Evolutionary conservation across 2,329 filamentous ascomycete species (phyloP).

Genomic region (Aureobasidium leucospermi): DNA sequence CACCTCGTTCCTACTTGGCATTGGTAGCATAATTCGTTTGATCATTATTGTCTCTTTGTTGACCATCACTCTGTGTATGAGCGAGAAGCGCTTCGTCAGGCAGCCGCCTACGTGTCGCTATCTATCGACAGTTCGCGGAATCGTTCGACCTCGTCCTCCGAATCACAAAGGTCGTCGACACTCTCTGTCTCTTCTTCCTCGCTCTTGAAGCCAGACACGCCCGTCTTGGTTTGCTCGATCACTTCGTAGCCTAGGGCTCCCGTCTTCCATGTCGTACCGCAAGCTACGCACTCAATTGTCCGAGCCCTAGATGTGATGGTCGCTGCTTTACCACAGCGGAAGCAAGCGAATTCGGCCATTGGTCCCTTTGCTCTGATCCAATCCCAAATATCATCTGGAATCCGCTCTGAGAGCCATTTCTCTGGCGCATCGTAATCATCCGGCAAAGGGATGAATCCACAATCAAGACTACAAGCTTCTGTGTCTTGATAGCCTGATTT

Average conservation of each 20-base stretch:
- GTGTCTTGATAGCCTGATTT: constrained; percentile 19
- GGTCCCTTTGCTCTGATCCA: neutral
- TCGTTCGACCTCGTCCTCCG: neutral
- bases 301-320: constrained; percentile 18
- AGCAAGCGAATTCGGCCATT: constrained; percentile 23
- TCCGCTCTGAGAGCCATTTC: constrained; percentile 37
- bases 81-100: neutral
- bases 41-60: neutral
- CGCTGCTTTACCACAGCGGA: constrained; percentile 30
- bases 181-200: neutral
- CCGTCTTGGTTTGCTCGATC: neutral
- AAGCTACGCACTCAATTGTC: constrained; percentile 26
- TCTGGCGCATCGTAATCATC: constrained; percentile 16
- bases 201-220: neutral
- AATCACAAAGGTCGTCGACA: neutral
- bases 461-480: constrained; percentile 23
- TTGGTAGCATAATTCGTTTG: neutral
- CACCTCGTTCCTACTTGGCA: neutral
- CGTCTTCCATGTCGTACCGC: constrained; percentile 29
- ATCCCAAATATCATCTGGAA: constrained; percentile 31
- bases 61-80: neutral
- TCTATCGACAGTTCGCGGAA: neutral
- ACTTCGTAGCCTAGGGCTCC: constrained; percentile 34
- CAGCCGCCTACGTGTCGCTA: neutral
- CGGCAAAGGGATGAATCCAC: constrained; percentile 25